Evolutionary conservation across 306 rosid genomes (phyloP).

Genomic region (Sicyos baderoa): DNA sequence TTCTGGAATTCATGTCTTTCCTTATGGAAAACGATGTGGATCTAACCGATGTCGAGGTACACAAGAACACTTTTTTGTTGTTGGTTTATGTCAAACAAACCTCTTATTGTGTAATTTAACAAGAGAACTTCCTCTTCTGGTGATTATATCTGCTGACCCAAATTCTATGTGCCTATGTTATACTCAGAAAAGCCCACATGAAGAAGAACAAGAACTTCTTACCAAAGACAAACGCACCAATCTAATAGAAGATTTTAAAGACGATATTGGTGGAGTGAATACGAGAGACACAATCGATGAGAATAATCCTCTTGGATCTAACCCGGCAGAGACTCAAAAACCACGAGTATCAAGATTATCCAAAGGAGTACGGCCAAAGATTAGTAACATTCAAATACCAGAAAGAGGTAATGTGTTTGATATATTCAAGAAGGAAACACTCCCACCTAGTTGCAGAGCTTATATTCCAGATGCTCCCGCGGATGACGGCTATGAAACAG

Average conservation of each 20-base stretch:
- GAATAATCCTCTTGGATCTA: slow-evolving; percentile 26
- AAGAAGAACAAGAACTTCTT: slow-evolving; percentile 38
- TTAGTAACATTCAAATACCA: slow-evolving; percentile 56
- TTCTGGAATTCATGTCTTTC: slow-evolving; percentile 53
- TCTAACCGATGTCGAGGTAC: slow-evolving; percentile 66
- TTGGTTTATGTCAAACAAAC: not conserved
- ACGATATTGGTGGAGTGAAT: slow-evolving; percentile 19
- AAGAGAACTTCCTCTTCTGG: not conserved
- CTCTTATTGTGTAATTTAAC: not conserved
- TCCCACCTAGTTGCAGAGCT: slow-evolving; percentile 20
- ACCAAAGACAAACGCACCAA: slow-evolving; percentile 17
- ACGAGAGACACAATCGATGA: slow-evolving; percentile 20
- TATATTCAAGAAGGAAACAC: slow-evolving; percentile 23
- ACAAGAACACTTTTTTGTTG: slow-evolving; percentile 2
- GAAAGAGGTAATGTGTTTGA: slow-evolving; percentile 22
- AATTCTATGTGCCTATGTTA: slow-evolving; percentile 5
- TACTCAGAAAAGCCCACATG: slow-evolving; percentile 51
- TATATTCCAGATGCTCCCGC: slow-evolving; percentile 22
- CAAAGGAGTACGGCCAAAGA: slow-evolving; percentile 31
- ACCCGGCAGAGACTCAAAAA: slow-evolving; percentile 22
- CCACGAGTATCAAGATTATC: slow-evolving; percentile 43
- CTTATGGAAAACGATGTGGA: slow-evolving; percentile 54
- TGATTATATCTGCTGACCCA: slow-evolving; percentile 10
- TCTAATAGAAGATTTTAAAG: slow-evolving; percentile 17
- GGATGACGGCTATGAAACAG: slow-evolving; percentile 64